Evolutionary conservation across 331 rosid species (phyloP), one percentile per base, ranked within the genome.

Genomic region (Arachis monticola): DNA sequence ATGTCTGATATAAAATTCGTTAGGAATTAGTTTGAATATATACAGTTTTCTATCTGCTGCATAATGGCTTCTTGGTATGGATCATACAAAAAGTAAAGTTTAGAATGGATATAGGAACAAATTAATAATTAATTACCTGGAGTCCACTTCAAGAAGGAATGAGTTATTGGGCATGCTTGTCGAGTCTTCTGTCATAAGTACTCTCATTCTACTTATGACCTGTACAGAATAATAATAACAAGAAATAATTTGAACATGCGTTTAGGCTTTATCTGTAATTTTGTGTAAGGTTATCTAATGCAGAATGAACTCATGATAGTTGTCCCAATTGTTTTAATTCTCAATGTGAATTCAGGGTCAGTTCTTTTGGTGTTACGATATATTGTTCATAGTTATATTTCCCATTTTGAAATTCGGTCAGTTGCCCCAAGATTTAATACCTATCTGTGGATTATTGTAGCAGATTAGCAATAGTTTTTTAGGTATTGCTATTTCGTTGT

Each of bases 151-250:
- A 1, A 92, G 86, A 40, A 92, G 87, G 88, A 92, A 92, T 60
- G 97, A 90, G 72, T 84, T 90, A 63, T 79, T 87, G 70, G 83
- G 92, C 74, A 87, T 92, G 87, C 71, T 90, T 72, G 81, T 80
- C 76, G 97, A 90, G 80, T 92, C 96, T 80, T 92, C 96, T 64
- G 94, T 89, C 92, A 92, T 83, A 60, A 92, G 70, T 62, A 82
- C 86, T 85, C 94, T 90, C 90, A 90, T 87, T 87, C 72, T 80
- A 65, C 88, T 87, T 78, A 90, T 92, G 30, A 84, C 88, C 97
- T 92, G 82, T 74, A 73, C 48, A 69, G 72, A 76, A 3, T 51
- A 40, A 60, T 67, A 9, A 38, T 10, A 59, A 60, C 13, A 41
- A 8, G 30, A 6, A 41, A n/a, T 10, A n/a, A 31, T 32, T 64